These are phyloP conservation scores for Pyrus pyrifolia DNA, from an alignment of 306 rosid genomes.

Conservation along the genomic window DNA sequence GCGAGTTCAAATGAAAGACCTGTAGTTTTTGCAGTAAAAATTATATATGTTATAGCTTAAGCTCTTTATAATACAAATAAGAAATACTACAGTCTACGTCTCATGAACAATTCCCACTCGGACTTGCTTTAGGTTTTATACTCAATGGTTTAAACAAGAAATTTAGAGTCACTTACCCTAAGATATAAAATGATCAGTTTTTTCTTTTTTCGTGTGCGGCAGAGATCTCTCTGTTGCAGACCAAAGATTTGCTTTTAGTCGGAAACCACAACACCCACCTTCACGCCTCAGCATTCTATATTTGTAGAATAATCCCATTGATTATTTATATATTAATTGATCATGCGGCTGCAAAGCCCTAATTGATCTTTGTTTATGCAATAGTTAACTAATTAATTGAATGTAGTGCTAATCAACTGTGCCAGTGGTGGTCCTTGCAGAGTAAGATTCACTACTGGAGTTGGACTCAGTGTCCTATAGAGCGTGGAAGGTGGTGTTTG, in stretches of 20 bases:
- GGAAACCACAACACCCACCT: slow-evolving; percentile 11
- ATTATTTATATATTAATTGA: background rate
- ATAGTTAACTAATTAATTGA: background rate
- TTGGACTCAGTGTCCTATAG: background rate
- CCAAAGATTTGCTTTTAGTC: slow-evolving; percentile 42
- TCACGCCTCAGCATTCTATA: background rate
- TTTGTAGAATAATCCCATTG: background rate
- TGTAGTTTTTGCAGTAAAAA: background rate
- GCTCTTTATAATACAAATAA: background rate
- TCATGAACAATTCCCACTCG: background rate
- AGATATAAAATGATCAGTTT: no score
- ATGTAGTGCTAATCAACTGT: background rate
- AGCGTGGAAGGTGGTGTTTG: background rate
- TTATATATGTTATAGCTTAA: background rate
- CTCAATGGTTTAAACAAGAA: background rate
- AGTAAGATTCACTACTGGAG: background rate
- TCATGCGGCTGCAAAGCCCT: background rate
- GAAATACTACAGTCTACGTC: background rate
- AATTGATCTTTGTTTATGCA: background rate
- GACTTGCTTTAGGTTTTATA: background rate
- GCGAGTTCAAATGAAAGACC: background rate
- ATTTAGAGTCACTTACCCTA: background rate
- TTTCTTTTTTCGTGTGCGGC: background rate
- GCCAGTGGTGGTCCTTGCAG: background rate
- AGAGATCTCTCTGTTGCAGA: slow-evolving; percentile 36